Evolutionary conservation across 805 yeast species (phyloP).

Genomic region (Danielia oregonensis): DNA sequence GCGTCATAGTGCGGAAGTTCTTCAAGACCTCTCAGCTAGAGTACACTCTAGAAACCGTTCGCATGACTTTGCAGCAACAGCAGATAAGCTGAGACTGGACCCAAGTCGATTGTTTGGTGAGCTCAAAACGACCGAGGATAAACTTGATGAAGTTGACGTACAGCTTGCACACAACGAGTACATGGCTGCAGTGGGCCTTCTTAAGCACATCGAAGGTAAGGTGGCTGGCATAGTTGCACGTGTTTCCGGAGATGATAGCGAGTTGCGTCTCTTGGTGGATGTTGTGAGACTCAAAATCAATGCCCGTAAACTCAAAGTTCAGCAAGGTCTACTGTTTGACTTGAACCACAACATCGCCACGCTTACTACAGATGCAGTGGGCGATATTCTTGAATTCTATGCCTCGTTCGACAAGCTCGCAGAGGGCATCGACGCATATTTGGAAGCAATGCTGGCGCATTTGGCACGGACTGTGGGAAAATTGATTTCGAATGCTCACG

Average conservation of each 20-base stretch:
- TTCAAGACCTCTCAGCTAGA: slow-evolving; percentile 58
- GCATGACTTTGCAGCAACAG: slow-evolving; percentile 31
- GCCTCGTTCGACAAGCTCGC: slow-evolving; percentile 33
- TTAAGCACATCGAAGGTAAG: slow-evolving; percentile 34
- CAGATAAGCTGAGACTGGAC: not conserved
- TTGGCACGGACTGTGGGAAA: slow-evolving; percentile 29
- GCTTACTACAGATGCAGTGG: slow-evolving; percentile 28
- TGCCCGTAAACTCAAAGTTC: slow-evolving; percentile 34
- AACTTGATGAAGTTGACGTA: slow-evolving; percentile 67
- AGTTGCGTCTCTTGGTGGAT: slow-evolving; percentile 31
- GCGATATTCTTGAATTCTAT: slow-evolving; percentile 33
- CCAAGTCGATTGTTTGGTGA: slow-evolving; percentile 35
- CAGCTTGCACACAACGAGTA: slow-evolving; percentile 59
- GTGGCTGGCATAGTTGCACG: slow-evolving; percentile 26
- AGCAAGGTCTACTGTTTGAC: slow-evolving; percentile 35
- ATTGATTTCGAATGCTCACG: slow-evolving; percentile 37
- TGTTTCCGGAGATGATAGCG: slow-evolving; percentile 14
- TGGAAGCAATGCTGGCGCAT: slow-evolving; percentile 32
- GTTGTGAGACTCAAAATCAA: slow-evolving; percentile 40
- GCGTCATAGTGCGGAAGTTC: slow-evolving; percentile 35
- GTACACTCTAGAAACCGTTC: slow-evolving; percentile 60
- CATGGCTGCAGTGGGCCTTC: slow-evolving; percentile 40
- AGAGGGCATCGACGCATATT: slow-evolving; percentile 32
- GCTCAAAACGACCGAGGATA: slow-evolving; percentile 54
- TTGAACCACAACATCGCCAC: slow-evolving; percentile 30